These are phyloP conservation scores for Boeremia lycopersici DNA, from an alignment of 2,329 filamentous ascomycete species.

Conservation along the genomic window DNA sequence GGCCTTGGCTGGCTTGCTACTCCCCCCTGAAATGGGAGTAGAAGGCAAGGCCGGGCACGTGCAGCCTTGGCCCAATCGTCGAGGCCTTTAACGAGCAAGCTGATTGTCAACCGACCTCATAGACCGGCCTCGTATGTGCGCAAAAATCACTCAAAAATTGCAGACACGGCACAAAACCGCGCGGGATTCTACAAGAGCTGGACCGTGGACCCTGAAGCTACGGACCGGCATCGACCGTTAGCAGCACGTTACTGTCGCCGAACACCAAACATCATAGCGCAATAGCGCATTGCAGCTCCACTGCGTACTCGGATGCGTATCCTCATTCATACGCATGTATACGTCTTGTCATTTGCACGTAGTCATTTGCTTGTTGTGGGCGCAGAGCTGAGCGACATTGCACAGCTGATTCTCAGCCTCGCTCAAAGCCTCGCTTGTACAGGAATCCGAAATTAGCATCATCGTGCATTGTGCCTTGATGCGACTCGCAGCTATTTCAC, in stretches of 20 bases:
- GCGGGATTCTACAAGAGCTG: slow-evolving; percentile 37
- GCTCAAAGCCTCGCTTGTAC: neutral
- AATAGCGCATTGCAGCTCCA: neutral
- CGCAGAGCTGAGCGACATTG: neutral
- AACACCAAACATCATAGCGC: neutral
- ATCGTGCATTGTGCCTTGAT: neutral
- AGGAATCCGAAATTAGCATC: neutral
- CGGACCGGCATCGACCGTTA: neutral
- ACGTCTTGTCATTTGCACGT: neutral
- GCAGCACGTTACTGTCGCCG: neutral
- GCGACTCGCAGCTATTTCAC: neutral
- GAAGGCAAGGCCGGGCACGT: slow-evolving; percentile 1
- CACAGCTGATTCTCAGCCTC: neutral
- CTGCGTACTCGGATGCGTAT: slow-evolving; percentile 1
- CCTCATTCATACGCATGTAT: neutral
- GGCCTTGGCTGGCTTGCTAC: neutral
- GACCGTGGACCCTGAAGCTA: neutral
- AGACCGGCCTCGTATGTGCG: neutral
- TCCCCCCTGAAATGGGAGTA: slow-evolving; percentile 1
- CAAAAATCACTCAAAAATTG: slow-evolving; percentile 1
- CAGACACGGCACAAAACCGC: neutral
- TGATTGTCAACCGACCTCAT: neutral
- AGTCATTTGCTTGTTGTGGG: neutral
- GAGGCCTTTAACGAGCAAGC: neutral
- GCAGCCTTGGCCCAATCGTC: slow-evolving; percentile 1